phyloP scores from a whole-genome alignment of 495 filamentous ascomycete genomes.

The Parmelia sp. region DNA sequence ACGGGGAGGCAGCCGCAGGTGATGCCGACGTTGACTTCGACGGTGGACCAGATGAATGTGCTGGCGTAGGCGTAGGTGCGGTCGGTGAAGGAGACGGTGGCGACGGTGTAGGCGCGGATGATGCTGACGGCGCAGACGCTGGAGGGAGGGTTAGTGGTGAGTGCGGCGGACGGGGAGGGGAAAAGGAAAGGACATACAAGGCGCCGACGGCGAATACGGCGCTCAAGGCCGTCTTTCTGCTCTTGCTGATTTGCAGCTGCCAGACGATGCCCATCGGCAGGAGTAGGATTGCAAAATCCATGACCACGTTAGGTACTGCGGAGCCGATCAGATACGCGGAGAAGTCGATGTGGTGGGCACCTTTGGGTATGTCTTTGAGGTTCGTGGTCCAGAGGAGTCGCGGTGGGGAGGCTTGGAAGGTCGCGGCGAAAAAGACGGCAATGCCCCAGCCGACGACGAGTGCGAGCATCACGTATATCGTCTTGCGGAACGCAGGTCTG shows the following conservation, averaged over 20 bases:
- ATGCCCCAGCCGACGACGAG: not conserved
- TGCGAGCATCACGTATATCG: not conserved
- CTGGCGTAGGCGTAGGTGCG: not conserved
- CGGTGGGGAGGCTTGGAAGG: not conserved
- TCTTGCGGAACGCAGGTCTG: not conserved
- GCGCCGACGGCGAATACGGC: not conserved
- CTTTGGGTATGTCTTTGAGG: not conserved
- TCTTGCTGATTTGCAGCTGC: not conserved
- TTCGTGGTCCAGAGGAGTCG: not conserved
- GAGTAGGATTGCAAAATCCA: not conserved
- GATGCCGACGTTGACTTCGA: slow-evolving; percentile 4
- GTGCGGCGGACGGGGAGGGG: too few relatives aligned
- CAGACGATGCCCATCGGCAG: not conserved
- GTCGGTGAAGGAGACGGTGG: not conserved
- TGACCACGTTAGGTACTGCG: not conserved
- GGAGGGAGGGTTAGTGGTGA: not conserved
- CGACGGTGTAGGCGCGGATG: not conserved
- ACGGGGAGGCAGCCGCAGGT: slow-evolving; percentile 6
- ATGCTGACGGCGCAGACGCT: slow-evolving; percentile 5
- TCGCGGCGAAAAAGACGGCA: not conserved
- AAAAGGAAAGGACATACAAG: not conserved
- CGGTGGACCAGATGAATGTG: not conserved
- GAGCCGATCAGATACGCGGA: not conserved
- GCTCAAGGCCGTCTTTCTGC: not conserved
- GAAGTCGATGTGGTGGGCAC: not conserved